Evolutionary conservation across 2,329 filamentous ascomycete genomes (phyloP).

Genomic region (Chrysoporthe deuterocubensis): DNA sequence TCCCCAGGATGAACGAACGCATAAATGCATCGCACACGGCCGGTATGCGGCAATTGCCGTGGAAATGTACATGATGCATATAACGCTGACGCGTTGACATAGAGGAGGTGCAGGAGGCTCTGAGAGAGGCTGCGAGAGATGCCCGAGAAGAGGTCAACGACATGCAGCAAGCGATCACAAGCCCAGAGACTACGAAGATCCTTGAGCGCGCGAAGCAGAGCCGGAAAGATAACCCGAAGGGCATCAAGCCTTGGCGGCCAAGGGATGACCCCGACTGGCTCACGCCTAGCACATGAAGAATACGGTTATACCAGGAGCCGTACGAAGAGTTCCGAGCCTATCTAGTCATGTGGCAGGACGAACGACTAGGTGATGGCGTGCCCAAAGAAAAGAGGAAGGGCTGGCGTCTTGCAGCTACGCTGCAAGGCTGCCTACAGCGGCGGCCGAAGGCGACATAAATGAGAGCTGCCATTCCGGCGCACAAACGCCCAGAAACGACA

Average conservation of each 20-base stretch:
- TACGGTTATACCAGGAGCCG: conserved; percentile 30
- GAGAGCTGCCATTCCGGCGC: neutral
- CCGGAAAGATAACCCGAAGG: conserved; percentile 56
- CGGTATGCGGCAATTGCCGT: conserved; percentile 46
- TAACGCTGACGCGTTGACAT: neutral
- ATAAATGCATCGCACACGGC: conserved; percentile 53
- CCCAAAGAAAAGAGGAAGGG: neutral
- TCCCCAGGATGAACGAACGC: conserved; percentile 56
- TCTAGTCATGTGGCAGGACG: neutral
- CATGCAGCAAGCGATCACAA: conserved; percentile 52
- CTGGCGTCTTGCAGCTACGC: neutral
- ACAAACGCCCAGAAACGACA: neutral
- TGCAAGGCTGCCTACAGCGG: neutral
- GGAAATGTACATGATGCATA: neutral
- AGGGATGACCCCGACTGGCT: conserved; percentile 65
- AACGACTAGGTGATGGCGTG: neutral
- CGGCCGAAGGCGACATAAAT: neutral
- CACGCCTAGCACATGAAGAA: conserved; percentile 28
- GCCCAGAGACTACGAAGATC: conserved; percentile 52
- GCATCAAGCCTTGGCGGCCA: conserved; percentile 63
- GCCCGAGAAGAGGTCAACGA: conserved; percentile 57
- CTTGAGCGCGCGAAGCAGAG: conserved; percentile 59
- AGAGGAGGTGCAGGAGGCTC: conserved; percentile 2
- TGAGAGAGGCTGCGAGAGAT: conserved; percentile 39
- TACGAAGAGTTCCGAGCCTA: neutral